Evolutionary conservation across 768 basidiomycete species (phyloP).

Genomic region (Leccinum subgranulosum): DNA sequence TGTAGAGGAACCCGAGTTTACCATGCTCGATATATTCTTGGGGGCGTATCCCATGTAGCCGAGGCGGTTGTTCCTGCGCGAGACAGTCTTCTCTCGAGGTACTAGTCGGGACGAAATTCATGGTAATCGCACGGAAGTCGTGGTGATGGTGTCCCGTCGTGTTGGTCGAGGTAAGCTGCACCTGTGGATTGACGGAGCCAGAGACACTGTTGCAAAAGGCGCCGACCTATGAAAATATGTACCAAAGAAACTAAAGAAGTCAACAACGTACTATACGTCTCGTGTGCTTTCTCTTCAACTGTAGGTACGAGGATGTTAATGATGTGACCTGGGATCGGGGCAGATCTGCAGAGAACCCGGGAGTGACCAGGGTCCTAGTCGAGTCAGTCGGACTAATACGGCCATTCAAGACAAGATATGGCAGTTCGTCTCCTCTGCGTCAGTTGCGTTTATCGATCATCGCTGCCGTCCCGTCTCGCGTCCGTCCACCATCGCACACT

Average conservation of each 20-base stretch:
- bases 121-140: constrained; percentile 87
- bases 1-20: constrained; percentile 59
- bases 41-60: constrained; percentile 88
- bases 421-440: neutral
- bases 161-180: constrained; percentile 77
- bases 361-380: constrained; percentile 25
- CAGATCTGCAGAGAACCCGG: too few species aligned
- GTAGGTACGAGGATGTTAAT: too few species aligned
- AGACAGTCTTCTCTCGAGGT: constrained; percentile 58
- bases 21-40: constrained; percentile 68
- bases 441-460: constrained; percentile 35
- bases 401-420: neutral
- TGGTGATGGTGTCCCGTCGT: constrained; percentile 80
- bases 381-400: constrained; percentile 21
- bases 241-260: neutral
- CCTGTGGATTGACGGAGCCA: constrained; percentile 82
- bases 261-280: constrained; percentile 27
- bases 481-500: constrained; percentile 7
- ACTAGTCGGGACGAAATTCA: constrained; percentile 30
- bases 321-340: too few species aligned
- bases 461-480: constrained; percentile 6
- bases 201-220: constrained; percentile 86
- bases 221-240: constrained; percentile 55
- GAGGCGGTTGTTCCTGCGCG: constrained; percentile 85
- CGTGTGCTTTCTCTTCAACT: too few species aligned